Percentiles rank a stretch among this genome's conserved stretches.
Conservation (phyloP, 306 rosid genomes). For the Prunus salicina region DNA sequence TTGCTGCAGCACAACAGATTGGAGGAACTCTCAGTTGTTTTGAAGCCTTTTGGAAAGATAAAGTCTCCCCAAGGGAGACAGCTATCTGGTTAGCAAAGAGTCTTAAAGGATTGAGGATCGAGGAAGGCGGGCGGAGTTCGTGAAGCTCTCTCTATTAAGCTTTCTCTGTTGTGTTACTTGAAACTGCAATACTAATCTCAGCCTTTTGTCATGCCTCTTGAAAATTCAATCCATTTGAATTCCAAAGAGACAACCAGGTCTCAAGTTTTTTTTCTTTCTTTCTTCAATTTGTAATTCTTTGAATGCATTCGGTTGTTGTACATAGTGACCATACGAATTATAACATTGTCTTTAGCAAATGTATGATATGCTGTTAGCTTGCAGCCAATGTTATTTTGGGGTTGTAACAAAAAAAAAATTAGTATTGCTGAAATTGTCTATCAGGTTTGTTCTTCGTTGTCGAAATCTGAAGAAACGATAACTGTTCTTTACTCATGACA, state of each 20-base stretch:
- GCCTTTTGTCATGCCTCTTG: slow-evolving; percentile 14
- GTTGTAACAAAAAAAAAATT: neutral
- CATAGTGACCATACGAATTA: slow-evolving; percentile 62
- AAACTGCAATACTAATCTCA: slow-evolving; percentile 32
- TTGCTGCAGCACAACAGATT: slow-evolving; percentile 78
- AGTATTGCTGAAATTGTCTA: slow-evolving; percentile 5
- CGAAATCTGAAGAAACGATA: neutral
- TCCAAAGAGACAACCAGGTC: slow-evolving; percentile 30
- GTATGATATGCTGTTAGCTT: slow-evolving; percentile 21
- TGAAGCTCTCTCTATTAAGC: slow-evolving; percentile 40
- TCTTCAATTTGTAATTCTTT: slow-evolving; percentile 55
- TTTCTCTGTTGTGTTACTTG: slow-evolving; percentile 22
- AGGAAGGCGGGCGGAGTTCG: slow-evolving; percentile 61
- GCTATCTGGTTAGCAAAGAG: slow-evolving; percentile 98
- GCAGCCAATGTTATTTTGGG: slow-evolving; percentile 4
- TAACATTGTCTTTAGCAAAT: slow-evolving; percentile 34
- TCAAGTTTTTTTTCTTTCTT: slow-evolving; percentile 17
- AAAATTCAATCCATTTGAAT: slow-evolving; percentile 38
- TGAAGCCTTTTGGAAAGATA: slow-evolving; percentile 92
- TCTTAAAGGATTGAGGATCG: slow-evolving; percentile 92
- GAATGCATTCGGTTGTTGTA: slow-evolving; percentile 66
- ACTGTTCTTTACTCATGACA: neutral
- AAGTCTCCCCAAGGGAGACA: slow-evolving; percentile 97
- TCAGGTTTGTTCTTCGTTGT: neutral
- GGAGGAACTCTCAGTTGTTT: slow-evolving; percentile 89